Evolutionary conservation across 495 filamentous ascomycete species (phyloP).

Genomic region (Penicillium ucsense): DNA sequence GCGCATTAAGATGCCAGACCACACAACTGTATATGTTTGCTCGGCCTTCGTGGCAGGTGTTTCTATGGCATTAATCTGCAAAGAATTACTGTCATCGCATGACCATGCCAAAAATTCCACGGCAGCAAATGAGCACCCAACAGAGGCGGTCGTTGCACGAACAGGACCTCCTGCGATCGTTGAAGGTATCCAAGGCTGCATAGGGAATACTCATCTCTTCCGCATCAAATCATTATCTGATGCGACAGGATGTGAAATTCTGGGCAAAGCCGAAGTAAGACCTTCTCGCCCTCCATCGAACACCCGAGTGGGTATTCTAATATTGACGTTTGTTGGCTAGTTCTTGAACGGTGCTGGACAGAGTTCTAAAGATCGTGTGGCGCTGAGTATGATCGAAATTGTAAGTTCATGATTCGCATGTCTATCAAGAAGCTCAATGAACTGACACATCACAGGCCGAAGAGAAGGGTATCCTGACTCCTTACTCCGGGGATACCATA

Average conservation of each 20-base stretch:
- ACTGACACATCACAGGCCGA: conserved; percentile 48
- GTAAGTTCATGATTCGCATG: conserved; percentile 26
- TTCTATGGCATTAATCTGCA: conserved; percentile 60
- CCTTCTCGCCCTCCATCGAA: neutral
- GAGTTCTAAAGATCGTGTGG: conserved; percentile 92
- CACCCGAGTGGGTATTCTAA: neutral
- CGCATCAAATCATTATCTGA: conserved; percentile 80
- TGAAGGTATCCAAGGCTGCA: conserved; percentile 82
- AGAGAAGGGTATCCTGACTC: conserved; percentile 62
- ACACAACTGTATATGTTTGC: conserved; percentile 39
- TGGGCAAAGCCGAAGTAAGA: conserved; percentile 80
- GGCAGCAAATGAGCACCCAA: neutral
- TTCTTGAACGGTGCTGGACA: conserved; percentile 93
- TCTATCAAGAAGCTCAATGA: no score
- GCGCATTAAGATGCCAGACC: conserved; percentile 15
- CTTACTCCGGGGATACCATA: conserved; percentile 78
- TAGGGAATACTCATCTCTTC: conserved; percentile 89
- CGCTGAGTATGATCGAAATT: conserved; percentile 73
- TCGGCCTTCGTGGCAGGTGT: conserved; percentile 68
- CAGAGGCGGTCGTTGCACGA: conserved; percentile 17
- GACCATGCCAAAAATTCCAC: conserved; percentile 18
- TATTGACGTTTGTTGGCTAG: conserved; percentile 11
- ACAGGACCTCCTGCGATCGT: conserved; percentile 33
- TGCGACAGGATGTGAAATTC: conserved; percentile 85
- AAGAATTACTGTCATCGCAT: conserved; percentile 57